A percentile compares a stretch with the other conserved stretches of the same genome.
Evolutionary conservation across 345 rosid genomes (phyloP).

Genomic region (Arabidopsis arenosa): DNA sequence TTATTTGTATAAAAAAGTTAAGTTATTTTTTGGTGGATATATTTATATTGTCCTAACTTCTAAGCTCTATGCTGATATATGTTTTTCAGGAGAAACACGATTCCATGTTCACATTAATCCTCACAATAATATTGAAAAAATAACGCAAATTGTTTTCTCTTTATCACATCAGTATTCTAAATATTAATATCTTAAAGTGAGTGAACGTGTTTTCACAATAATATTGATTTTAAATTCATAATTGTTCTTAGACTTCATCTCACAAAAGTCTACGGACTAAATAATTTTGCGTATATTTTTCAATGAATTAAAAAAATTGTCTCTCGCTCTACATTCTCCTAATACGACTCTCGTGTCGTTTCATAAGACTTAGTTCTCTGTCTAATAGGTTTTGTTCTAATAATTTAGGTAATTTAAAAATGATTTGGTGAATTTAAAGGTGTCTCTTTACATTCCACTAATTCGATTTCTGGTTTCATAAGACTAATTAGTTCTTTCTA

Average conservation of each 20-base stretch:
- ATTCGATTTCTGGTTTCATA: not conserved
- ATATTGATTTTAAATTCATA: constrained; percentile 1
- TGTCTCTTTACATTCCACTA: constrained; percentile 26
- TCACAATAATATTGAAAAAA: not conserved
- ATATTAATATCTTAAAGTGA: not conserved
- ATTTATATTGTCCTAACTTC: not conserved
- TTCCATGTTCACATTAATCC: not conserved
- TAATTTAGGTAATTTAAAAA: not conserved
- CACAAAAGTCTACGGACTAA: constrained; percentile 28
- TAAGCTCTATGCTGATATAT: not conserved
- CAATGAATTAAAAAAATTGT: not conserved
- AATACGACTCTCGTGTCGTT: not conserved
- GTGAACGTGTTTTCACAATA: constrained; percentile 6
- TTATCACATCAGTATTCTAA: not conserved
- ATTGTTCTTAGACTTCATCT: constrained; percentile 23
- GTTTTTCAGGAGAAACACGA: not conserved
- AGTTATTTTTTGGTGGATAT: not conserved
- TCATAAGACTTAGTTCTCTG: not conserved
- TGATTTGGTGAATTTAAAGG: not conserved
- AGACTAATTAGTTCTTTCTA: not conserved
- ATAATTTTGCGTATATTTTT: not conserved
- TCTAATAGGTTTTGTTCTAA: constrained; percentile 7
- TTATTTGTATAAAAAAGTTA: not conserved
- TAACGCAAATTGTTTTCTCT: not conserved
- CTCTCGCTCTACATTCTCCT: constrained; percentile 23